Evolutionary conservation across 345 rosid species (phyloP), one percentile per base, ranked within the genome.

Genomic region (Aquilaria yunnanensis): DNA sequence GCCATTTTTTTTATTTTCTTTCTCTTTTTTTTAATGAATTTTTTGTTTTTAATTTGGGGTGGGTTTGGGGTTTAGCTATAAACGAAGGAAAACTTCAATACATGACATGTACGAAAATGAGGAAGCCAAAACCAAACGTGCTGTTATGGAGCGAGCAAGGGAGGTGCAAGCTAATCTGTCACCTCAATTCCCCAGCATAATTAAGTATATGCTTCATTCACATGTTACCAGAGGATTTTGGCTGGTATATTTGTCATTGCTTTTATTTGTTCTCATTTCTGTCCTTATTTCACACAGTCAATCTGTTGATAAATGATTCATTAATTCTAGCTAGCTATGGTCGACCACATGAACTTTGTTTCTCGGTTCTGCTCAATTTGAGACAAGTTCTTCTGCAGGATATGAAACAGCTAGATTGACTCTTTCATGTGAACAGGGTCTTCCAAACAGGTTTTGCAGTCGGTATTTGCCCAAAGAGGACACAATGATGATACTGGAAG

Each of bases 171-270:
- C 82, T 43, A 81, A 77, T 78, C 68, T 85, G 62, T 74, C 80
- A 13, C 66, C 76, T 45, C 64, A 77, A 37, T 77, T 72, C 59
- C 96, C 92, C 5, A 75, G 80, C 74, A 1, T 81, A 51, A 60
- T 84, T 47, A 84, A 86, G 70, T 59, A 60, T 10, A 77, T 86
- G 88, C 85, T 79, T 37, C 85, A 72, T 32, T 86, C 96, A 9
- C 83, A 83, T 2, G 84, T 80, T 3, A 67, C 83, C 41, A 63
- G 80, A 53, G 91, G 96, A 10, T 88, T 78, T 64, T 88, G 90
- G 86, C 72, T 85, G 85, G 90, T 87, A 72, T 32, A 67, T 34
- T 10, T 8, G 11, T 10, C 63, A 29, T 16, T 32, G n/a, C 48
- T 30, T 0, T 51, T 46, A 29, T 14, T 23, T 32, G 61, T 12